phyloP scores from a whole-genome alignment of 1,284 basidiomycete genomes.

The Anthracocystis setariae region DNA sequence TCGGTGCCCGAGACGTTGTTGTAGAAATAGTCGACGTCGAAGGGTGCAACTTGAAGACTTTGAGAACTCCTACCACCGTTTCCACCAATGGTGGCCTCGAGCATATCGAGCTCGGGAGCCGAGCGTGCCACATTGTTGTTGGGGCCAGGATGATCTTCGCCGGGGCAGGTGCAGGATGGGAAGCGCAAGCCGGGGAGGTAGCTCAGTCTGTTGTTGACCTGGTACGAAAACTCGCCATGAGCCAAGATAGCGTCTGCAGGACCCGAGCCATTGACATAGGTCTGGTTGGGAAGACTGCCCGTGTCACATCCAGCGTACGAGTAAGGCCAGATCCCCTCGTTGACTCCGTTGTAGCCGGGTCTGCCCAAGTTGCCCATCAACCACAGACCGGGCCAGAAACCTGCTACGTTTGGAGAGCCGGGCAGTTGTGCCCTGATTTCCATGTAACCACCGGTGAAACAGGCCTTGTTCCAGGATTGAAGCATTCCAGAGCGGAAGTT shows the following conservation, averaged over 20 bases:
- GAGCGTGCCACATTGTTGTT: conserved; percentile 55
- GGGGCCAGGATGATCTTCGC: conserved; percentile 59
- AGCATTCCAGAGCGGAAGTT: conserved; percentile 64
- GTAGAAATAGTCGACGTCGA: conserved; percentile 58
- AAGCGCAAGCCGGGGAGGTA: conserved; percentile 55
- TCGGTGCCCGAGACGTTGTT: conserved; percentile 21
- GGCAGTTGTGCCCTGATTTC: conserved; percentile 32
- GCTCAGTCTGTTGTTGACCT: conserved; percentile 31
- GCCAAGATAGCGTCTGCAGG: conserved; percentile 40
- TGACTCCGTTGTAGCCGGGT: conserved; percentile 62
- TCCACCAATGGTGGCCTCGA: conserved; percentile 71
- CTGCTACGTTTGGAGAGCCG: conserved; percentile 9
- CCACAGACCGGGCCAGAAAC: conserved; percentile 68
- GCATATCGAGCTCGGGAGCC: conserved; percentile 65
- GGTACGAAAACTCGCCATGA: conserved; percentile 18
- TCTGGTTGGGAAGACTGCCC: conserved; percentile 56
- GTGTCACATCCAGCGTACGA: conserved; percentile 66
- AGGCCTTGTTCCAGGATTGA: conserved; percentile 65
- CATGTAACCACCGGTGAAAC: conserved; percentile 64
- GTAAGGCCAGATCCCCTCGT: conserved; percentile 68
- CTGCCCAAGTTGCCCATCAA: conserved; percentile 60
- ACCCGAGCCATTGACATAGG: conserved; percentile 36
- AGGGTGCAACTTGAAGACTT: conserved; percentile 65
- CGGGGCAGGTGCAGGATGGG: conserved; percentile 55
- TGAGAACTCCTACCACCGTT: conserved; percentile 48